Evolutionary conservation across 805 yeast species (phyloP), one percentile per base, ranked within the genome.

Genomic region (Lipomyces orientalis): DNA sequence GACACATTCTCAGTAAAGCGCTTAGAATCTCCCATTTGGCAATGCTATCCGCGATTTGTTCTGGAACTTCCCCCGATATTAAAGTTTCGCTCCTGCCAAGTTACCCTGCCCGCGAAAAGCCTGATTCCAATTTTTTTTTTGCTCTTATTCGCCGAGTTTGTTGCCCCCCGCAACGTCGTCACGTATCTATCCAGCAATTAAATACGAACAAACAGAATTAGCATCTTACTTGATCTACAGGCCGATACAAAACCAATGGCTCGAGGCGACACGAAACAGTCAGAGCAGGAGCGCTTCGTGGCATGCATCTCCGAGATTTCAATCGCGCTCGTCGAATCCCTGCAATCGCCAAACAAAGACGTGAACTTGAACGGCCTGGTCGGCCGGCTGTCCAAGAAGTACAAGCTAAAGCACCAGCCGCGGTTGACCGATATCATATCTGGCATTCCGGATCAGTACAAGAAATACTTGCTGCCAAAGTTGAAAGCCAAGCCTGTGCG

Each of bases 401-500:
- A 95, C 82, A 92, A 91, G 80, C 84, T 95, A 68, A 90, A 91
- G 74, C 90, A 90, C 74, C 98, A 93, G 77, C 99, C 99, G 19
- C 83, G 98, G 74, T 83, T 95, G 61, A 94, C 98, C 0, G 99
- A 95, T 79, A 93, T 95, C 74, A 94, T 95, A 39, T 86, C 92
- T 49, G 90, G 98, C 1, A 94, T 95, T 68, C 99, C 99, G 9
- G 98, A 94, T 76, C 97, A 94, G 76, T 90, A 94, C 79, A 92
- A 91, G 79, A 92, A 92, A 77, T 93, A 93, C 75, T 80, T 95
- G 64, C 83, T 95, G 52, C 99, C 98, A 1, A 93, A 93, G 79
- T 83, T 95, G 58, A 91, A 95, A 80, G 99, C 99, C n/a, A 95
- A 95, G 79, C 99, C 99, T 0, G 98, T 95, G 57, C 86, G 99